Base-by-base conservation (phyloP, 2,329 filamentous ascomycete species). In the Penicillium brasilianum region DNA sequence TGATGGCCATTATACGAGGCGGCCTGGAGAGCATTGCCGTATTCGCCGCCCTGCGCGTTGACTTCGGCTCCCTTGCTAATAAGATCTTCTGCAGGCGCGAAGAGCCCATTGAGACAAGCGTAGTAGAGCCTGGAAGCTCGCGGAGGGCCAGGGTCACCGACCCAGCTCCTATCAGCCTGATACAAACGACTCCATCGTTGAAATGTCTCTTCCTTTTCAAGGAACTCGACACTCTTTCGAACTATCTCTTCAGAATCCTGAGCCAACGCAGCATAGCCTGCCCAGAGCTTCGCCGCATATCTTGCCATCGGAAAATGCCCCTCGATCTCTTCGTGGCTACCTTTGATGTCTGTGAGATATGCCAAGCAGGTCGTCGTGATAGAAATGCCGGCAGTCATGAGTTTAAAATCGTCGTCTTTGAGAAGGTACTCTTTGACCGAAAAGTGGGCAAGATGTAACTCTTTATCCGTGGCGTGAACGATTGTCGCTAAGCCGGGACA, bases 351-450 rank as follows among this genome's bases (percentile, higher is more conserved):
- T 3, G 56, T 59, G 10, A 62, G 50, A 46, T 64, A 60, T 39
- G 20, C 60, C 16, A 64, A 60, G 50, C 57, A 64, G 18, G 59
- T 61, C 43, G 3, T 61, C n/a, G 59, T 57, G 18, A 64, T 57
- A 10, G 48, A 61, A 48, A 61, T 61, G 20, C 61, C 61, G 14
- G 56, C 56, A 48, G 39, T 44, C 32, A 2, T 44, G 3, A 41
- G 39, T 5, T 39, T n/a, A 9, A 39, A 39, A 39, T n/a, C 14
- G 16, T 39, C n/a, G 4, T 39, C 4, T 39, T 8, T 9, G 36
- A 39, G 36, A 39, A 39, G 36, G 36, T 39, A 39, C 36, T 39
- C 36, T n/a, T 22, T 46, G 43, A 46, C 41, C 1, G 56, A 64
- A 59, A 28, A 36, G 61, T 56, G 57, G n/a, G n/a, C n/a, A n/a